These are phyloP conservation scores for Colletotrichum theobromicola DNA, from an alignment of 2,329 filamentous ascomycete species.

Conservation along the genomic window DNA sequence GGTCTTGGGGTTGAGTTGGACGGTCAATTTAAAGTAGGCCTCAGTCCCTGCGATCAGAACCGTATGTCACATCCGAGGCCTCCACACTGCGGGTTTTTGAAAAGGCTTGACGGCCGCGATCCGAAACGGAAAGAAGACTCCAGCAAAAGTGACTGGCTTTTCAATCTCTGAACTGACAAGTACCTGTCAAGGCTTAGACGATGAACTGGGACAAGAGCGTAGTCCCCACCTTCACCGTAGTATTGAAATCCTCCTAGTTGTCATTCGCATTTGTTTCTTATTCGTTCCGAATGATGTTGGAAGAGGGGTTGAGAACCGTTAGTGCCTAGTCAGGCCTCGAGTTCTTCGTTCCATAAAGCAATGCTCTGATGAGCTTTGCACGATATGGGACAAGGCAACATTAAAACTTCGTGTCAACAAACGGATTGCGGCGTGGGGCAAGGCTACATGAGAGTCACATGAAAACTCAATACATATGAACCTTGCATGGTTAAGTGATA, in stretches of 20 bases:
- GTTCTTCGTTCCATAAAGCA: too few species aligned
- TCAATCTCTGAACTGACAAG: too few species aligned
- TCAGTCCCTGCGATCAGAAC: background rate
- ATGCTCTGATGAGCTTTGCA: too few species aligned
- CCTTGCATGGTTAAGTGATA: background rate
- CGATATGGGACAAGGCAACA: too few species aligned
- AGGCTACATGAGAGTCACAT: rapidly evolving
- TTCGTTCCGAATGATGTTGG: background rate
- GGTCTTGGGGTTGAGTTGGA: rapidly evolving
- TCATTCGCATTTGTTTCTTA: rapidly evolving
- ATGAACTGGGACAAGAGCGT: background rate
- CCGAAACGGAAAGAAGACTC: rapidly evolving
- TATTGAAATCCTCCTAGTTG: background rate
- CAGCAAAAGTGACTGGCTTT: too few species aligned
- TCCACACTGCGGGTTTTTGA: background rate
- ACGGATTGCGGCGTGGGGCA: rapidly evolving
- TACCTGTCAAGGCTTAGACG: too few species aligned
- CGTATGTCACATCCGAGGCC: background rate
- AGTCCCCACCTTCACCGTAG: rapidly evolving
- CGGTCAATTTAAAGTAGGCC: background rate
- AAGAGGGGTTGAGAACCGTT: rapidly evolving
- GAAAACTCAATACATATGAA: background rate
- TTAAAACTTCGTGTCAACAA: too few species aligned
- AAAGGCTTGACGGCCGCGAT: background rate
- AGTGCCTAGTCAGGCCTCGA: background rate